Evolutionary conservation across 164 flowering plant genomes (phyloP), one percentile per base, ranked within the genome.

Genomic region (Vitis rotundifolia): DNA sequence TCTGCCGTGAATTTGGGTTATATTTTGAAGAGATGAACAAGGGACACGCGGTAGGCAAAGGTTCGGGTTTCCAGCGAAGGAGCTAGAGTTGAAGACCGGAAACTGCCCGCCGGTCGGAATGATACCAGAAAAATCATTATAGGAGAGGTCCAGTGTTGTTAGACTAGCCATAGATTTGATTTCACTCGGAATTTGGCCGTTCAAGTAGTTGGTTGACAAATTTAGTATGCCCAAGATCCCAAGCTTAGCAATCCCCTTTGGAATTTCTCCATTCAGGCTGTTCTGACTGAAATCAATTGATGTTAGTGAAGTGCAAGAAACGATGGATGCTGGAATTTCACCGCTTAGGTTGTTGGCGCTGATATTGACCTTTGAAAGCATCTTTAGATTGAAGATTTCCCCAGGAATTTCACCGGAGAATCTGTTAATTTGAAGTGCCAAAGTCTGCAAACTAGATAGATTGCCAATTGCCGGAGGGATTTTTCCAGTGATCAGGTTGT

Each of bases 51-150:
- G 80, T 3, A 65, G 48, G 59, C 99, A 95, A 44, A 95, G 96
- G 8, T 78, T 72, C 0, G 96, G 93, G 68, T 95, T 95, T 59
- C 94, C 97, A 0, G 77, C 68, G 66, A 87, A 94, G 11, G 86
- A 76, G 16, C 77, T 80, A 47, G 79, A 82, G 55, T 87, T 87
- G 82, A 95, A 87, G 26, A 78, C 86, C 7, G 65, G 56, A 47
- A 92, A 87, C 69, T 92, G 90, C 0, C 97, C 97, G 3, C 81
- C 87, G 5, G 61, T 7, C 1, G 99, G 97, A 49, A 90, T 56
- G 14, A 53, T 49, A 15, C 99, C 99, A 14, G 75, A 51, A 48
- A 95, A 84, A 49, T 88, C 61, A 63, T 95, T 95, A 73, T 74
- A 64, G 3, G 99, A 90, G 55, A 95, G 82, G 58, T 95, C 98